Evolutionary conservation across 2,329 filamentous ascomycete species (phyloP).

Genomic region (Orbilia ellipsospora): DNA sequence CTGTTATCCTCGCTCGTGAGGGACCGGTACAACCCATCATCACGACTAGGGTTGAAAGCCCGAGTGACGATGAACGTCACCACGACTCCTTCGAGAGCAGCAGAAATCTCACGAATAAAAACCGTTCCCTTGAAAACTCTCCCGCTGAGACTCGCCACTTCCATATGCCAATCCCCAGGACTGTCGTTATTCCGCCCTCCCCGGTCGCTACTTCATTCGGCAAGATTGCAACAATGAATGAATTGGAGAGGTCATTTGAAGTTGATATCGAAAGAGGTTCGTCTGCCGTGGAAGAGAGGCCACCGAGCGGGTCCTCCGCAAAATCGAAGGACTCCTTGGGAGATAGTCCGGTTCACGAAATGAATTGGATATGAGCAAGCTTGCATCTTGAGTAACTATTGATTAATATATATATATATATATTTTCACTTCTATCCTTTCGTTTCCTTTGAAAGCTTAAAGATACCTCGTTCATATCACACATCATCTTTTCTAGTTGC

Average conservation of each 20-base stretch:
- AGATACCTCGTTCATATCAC: no score
- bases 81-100: conserved; percentile 1
- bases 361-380: conserved; percentile 32
- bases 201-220: conserved; percentile 19
- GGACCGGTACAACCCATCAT: conserved; percentile 42
- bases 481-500: no score
- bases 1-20: conserved; percentile 14
- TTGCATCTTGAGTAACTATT: neutral
- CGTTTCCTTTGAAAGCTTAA: no score
- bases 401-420: no score
- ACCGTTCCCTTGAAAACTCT: no score
- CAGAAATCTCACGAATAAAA: neutral
- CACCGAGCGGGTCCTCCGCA: conserved; percentile 34
- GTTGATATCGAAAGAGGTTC: conserved; percentile 20
- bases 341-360: conserved; percentile 34
- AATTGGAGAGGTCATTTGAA: conserved; percentile 33
- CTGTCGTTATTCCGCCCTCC: conserved; percentile 33
- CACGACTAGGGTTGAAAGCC: conserved; percentile 31
- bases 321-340: conserved; percentile 22
- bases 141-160: neutral
- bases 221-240: conserved; percentile 34
- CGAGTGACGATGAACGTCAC: conserved; percentile 9
- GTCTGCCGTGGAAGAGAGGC: conserved; percentile 20
- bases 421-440: no score
- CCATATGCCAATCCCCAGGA: conserved; percentile 18